Conservation (phyloP, 805 yeast species). For the Zygosaccharomyces gambellarensis region DNA sequence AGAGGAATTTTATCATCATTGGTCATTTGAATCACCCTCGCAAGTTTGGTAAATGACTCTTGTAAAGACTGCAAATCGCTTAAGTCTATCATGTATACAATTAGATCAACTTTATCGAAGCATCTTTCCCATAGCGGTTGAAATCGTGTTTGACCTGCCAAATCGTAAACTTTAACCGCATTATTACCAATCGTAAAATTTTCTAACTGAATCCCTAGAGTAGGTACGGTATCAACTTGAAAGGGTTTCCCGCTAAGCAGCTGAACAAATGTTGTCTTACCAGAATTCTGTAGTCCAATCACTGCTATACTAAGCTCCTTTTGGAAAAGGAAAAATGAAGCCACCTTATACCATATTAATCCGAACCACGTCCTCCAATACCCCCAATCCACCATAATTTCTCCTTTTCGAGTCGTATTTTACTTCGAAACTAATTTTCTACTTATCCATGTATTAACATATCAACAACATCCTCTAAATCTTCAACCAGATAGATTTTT, state of each 20-base stretch:
- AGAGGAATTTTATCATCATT: conserved; percentile 21
- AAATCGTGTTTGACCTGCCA: conserved; percentile 24
- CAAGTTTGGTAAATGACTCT: conserved; percentile 14
- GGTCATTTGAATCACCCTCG: conserved; percentile 16
- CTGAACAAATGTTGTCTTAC: conserved; percentile 20
- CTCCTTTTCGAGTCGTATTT: neutral
- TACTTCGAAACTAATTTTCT: neutral
- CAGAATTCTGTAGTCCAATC: conserved; percentile 24
- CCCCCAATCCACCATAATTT: conserved; percentile 9
- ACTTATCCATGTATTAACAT: neutral
- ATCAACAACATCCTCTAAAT: no score
- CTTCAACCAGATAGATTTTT: no score
- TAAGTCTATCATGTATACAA: conserved; percentile 23
- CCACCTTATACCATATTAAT: conserved; percentile 14
- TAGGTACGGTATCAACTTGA: conserved; percentile 23
- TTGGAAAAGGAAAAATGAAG: conserved; percentile 16
- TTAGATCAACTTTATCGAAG: conserved; percentile 20
- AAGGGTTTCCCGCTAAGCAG: conserved; percentile 17
- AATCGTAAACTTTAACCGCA: conserved; percentile 17
- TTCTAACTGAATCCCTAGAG: conserved; percentile 18
- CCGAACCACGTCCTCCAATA: conserved; percentile 12
- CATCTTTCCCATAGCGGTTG: conserved; percentile 23
- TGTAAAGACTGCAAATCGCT: conserved; percentile 18
- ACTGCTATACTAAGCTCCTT: conserved; percentile 21
- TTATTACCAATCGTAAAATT: conserved; percentile 16